Evolutionary conservation across 192 early-diverging fungal species (phyloP).

Genomic region (Mortierella hygrophila): DNA sequence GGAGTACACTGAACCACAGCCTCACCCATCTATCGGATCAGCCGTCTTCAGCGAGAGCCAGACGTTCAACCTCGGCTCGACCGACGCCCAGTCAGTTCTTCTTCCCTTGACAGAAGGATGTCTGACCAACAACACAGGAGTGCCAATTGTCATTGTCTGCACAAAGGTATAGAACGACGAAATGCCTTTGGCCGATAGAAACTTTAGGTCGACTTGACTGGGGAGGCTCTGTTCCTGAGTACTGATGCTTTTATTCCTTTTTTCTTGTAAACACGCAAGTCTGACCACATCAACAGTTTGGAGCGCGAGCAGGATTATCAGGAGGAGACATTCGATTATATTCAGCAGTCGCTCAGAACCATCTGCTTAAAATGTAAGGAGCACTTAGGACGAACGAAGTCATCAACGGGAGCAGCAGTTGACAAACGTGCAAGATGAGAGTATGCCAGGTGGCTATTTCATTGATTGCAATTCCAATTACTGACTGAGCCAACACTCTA

Average conservation of each 20-base stretch:
- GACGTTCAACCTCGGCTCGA: constrained; percentile 38
- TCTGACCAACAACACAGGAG: constrained; percentile 87
- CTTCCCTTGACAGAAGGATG: constrained; percentile 84
- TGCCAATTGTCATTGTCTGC: constrained; percentile 92
- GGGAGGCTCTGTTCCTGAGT: background rate
- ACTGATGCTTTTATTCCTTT: background rate
- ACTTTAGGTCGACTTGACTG: background rate
- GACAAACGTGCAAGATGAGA: background rate
- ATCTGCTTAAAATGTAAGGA: constrained; percentile 89
- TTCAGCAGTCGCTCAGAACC: constrained; percentile 92
- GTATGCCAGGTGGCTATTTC: background rate
- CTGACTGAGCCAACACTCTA: constrained; percentile 4
- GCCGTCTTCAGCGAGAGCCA: constrained; percentile 47
- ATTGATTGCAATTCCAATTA: background rate
- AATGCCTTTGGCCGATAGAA: background rate
- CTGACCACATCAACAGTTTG: constrained; percentile 78
- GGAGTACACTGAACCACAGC: constrained; percentile 73
- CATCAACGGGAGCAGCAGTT: background rate
- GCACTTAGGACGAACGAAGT: too few relatives aligned
- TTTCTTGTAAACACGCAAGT: constrained; percentile 43
- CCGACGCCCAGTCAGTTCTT: constrained; percentile 63
- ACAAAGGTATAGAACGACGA: constrained; percentile 71
- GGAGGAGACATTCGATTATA: constrained; percentile 96
- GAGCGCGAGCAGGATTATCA: constrained; percentile 87
- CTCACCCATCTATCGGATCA: constrained; percentile 47